Evolutionary conservation across 345 rosid species (phyloP).

Genomic region (Boechera divaricarpa): DNA sequence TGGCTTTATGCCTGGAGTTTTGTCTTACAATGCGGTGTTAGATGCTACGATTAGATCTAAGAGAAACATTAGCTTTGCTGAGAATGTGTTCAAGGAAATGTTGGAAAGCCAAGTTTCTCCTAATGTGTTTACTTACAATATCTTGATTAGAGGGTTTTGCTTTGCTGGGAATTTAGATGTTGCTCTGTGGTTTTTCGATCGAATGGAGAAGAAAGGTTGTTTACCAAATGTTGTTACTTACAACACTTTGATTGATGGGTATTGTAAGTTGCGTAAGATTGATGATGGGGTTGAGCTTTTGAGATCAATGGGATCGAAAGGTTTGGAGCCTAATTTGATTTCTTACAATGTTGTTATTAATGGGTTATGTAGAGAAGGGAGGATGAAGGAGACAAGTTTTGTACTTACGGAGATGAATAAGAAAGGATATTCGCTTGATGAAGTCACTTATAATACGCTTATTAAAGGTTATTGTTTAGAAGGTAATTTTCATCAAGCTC

Average conservation of each 20-base stretch:
- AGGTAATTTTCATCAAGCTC: slow-evolving; percentile 85
- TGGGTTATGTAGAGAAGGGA: slow-evolving; percentile 78
- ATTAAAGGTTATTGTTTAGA: slow-evolving; percentile 80
- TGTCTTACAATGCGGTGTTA: slow-evolving; percentile 80
- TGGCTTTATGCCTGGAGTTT: slow-evolving; percentile 94
- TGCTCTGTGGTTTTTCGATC: slow-evolving; percentile 57
- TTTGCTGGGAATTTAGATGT: slow-evolving; percentile 69
- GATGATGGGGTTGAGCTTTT: slow-evolving; percentile 64
- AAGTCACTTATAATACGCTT: slow-evolving; percentile 82
- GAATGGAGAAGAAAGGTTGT: slow-evolving; percentile 75
- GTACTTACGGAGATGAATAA: slow-evolving; percentile 62
- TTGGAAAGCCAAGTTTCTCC: slow-evolving; percentile 60
- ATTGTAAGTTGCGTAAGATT: slow-evolving; percentile 63
- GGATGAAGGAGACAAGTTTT: slow-evolving; percentile 68
- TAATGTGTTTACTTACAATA: slow-evolving; percentile 84
- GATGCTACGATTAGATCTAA: slow-evolving; percentile 72
- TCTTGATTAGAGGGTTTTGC: slow-evolving; percentile 82
- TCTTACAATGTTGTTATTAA: slow-evolving; percentile 76
- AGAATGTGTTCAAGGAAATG: slow-evolving; percentile 70
- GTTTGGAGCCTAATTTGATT: slow-evolving; percentile 81
- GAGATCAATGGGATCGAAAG: slow-evolving; percentile 63
- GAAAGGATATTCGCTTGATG: slow-evolving; percentile 70
- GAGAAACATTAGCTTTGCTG: slow-evolving; percentile 55
- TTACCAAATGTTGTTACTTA: slow-evolving; percentile 85
- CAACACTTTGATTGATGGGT: slow-evolving; percentile 75